Conservation (phyloP, 1,284 basidiomycete species). For the Ganoderma lucidum region DNA sequence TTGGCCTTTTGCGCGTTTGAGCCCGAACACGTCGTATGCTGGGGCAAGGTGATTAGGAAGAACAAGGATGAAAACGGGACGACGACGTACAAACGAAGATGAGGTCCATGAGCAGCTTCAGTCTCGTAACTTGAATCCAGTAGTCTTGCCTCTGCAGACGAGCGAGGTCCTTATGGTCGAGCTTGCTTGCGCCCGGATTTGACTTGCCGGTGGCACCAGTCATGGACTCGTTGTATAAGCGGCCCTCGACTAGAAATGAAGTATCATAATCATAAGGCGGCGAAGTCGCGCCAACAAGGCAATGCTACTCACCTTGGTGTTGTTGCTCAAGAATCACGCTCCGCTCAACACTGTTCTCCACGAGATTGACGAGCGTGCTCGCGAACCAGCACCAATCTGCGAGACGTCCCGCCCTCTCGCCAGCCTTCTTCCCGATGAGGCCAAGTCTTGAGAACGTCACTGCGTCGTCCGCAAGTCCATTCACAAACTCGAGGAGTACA, state of each 20-base stretch:
- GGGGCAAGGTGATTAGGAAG: constrained; percentile 13
- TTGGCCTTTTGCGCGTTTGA: constrained; percentile 66
- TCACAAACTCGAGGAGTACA: constrained; percentile 78
- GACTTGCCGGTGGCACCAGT: constrained; percentile 75
- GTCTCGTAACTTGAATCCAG: constrained; percentile 74
- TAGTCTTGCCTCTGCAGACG: constrained; percentile 73
- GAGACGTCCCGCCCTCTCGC: constrained; percentile 72
- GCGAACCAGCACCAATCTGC: constrained; percentile 87
- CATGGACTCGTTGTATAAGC: constrained; percentile 78
- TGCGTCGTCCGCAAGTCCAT: constrained; percentile 78
- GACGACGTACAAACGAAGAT: constrained; percentile 80
- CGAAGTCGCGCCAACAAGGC: background rate
- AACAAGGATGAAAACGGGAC: background rate
- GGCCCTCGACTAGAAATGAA: constrained; percentile 62
- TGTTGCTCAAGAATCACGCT: constrained; percentile 69
- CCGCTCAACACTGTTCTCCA: constrained; percentile 82
- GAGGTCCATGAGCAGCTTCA: constrained; percentile 81
- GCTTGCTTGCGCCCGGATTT: constrained; percentile 61
- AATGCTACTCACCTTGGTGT: constrained; percentile 57
- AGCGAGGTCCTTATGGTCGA: constrained; percentile 75
- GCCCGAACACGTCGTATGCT: constrained; percentile 65
- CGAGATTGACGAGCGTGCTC: constrained; percentile 76
- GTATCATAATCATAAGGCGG: constrained; percentile 5
- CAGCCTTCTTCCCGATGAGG: constrained; percentile 65
- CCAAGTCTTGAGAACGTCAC: constrained; percentile 76